These are phyloP conservation scores for Cordyceps militaris DNA, from an alignment of 2,329 filamentous ascomycete genomes.

Conservation along the genomic window DNA sequence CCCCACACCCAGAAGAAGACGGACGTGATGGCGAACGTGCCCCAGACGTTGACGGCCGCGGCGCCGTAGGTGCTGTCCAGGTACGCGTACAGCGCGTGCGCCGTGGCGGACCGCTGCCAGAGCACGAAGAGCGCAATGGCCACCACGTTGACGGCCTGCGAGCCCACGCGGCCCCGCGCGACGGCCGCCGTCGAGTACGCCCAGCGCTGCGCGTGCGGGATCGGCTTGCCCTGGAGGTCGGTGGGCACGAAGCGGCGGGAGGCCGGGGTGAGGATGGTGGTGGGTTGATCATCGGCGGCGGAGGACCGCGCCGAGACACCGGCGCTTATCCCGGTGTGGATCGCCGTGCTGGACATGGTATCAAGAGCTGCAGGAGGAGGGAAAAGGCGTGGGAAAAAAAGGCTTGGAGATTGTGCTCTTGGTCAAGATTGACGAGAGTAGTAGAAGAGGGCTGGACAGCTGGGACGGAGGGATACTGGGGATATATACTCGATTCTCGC, in stretches of 20 bases:
- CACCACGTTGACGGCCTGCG: not conserved
- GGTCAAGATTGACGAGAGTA: too few species aligned
- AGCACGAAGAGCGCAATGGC: slow-evolving; percentile 9
- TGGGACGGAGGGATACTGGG: too few species aligned
- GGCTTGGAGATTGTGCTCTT: too few species aligned
- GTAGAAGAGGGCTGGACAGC: too few species aligned
- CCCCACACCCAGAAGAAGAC: slow-evolving; percentile 35
- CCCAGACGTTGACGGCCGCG: slow-evolving; percentile 28
- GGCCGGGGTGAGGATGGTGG: slow-evolving; percentile 1
- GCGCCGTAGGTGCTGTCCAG: slow-evolving; percentile 19
- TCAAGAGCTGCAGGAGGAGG: too few species aligned
- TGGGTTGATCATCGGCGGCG: not conserved
- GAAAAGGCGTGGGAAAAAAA: too few species aligned
- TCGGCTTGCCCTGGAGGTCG: slow-evolving; percentile 13
- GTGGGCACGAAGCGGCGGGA: slow-evolving; percentile 12
- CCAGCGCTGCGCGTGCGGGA: slow-evolving; percentile 15
- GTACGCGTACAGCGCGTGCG: slow-evolving; percentile 11
- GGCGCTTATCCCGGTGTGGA: not conserved
- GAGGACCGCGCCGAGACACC: not conserved
- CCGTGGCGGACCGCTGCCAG: slow-evolving; percentile 12
- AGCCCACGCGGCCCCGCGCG: not conserved
- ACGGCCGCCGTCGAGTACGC: slow-evolving; percentile 14
- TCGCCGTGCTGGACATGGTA: slow-evolving; percentile 9
- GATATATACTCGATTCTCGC: too few species aligned
- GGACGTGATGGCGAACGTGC: slow-evolving; percentile 30